A percentile compares a stretch with the other conserved stretches of the same genome.
Evolutionary conservation across 305 asterid genomes (phyloP).

Genomic region (Lippia alba): DNA sequence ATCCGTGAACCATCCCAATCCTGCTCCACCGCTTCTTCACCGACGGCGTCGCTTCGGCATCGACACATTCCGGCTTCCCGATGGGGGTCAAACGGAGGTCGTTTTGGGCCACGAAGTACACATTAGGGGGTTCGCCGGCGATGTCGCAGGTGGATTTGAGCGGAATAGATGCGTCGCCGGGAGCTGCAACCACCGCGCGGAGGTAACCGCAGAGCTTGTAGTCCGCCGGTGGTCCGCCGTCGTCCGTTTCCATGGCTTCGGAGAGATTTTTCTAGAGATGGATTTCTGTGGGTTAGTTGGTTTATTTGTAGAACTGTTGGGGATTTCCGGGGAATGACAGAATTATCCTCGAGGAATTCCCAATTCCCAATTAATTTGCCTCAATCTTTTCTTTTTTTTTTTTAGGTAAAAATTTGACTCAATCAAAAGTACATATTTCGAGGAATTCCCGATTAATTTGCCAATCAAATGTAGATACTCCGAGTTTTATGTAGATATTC

Average conservation of each 20-base stretch:
- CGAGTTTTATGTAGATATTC: too few relatives aligned
- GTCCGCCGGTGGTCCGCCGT: constrained; percentile 46
- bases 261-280: neutral
- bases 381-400: too few relatives aligned
- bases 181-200: constrained; percentile 47
- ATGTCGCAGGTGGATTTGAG: constrained; percentile 55
- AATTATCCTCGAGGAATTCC: neutral
- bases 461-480: too few relatives aligned
- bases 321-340: neutral
- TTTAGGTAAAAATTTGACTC: too few relatives aligned
- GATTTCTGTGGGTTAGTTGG: neutral
- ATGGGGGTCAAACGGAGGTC: constrained; percentile 57
- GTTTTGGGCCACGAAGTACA: constrained; percentile 47
- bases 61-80: constrained; percentile 28
- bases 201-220: constrained; percentile 84
- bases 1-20: constrained; percentile 81
- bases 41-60: constrained; percentile 37
- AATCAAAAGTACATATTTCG: too few relatives aligned
- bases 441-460: too few relatives aligned
- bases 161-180: constrained; percentile 42
- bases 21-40: constrained; percentile 57
- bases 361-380: too few relatives aligned
- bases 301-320: neutral
- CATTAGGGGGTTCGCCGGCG: constrained; percentile 44
- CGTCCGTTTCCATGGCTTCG: constrained; percentile 44